These are phyloP conservation scores for Backusella tarrabulga DNA, from an alignment of 192 early-diverging fungal species.

Conservation along the genomic window DNA sequence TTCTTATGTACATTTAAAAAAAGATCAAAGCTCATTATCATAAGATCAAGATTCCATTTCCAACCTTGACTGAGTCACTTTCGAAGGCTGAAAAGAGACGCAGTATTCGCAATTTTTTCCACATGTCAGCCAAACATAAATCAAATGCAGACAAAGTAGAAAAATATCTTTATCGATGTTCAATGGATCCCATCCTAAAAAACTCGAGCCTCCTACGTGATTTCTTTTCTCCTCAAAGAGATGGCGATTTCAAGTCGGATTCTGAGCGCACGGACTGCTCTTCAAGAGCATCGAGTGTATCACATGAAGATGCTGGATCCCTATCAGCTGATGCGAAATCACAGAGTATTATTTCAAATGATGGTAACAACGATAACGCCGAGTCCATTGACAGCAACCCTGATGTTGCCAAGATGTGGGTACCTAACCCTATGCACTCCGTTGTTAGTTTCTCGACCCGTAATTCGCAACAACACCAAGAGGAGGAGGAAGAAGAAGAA, in stretches of 20 bases:
- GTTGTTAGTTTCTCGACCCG: conserved; percentile 1
- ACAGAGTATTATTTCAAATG: neutral
- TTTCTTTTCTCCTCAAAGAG: conserved; percentile 44
- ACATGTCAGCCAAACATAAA: neutral
- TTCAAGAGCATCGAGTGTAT: neutral
- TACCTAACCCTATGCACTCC: neutral
- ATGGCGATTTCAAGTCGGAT: conserved; percentile 33
- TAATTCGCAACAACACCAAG: neutral
- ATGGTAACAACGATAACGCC: neutral
- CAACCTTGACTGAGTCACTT: conserved; percentile 28
- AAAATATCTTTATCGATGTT: conserved; percentile 40
- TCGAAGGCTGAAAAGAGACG: conserved; percentile 39
- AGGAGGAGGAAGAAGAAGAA: neutral
- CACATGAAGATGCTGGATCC: neutral
- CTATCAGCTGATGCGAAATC: conserved; percentile 4
- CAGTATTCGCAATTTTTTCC: conserved; percentile 28
- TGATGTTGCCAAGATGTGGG: conserved; percentile 3
- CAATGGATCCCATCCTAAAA: conserved; percentile 34
- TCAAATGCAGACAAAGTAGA: conserved; percentile 47
- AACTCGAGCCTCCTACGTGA: conserved; percentile 41
- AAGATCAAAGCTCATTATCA: conserved; percentile 26
- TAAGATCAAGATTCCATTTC: conserved; percentile 42
- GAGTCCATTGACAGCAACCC: neutral
- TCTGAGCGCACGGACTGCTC: neutral
- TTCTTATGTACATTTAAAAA: neutral